Evolutionary conservation across 768 basidiomycete genomes (phyloP).

Genomic region (Holtermannia corniformis): DNA sequence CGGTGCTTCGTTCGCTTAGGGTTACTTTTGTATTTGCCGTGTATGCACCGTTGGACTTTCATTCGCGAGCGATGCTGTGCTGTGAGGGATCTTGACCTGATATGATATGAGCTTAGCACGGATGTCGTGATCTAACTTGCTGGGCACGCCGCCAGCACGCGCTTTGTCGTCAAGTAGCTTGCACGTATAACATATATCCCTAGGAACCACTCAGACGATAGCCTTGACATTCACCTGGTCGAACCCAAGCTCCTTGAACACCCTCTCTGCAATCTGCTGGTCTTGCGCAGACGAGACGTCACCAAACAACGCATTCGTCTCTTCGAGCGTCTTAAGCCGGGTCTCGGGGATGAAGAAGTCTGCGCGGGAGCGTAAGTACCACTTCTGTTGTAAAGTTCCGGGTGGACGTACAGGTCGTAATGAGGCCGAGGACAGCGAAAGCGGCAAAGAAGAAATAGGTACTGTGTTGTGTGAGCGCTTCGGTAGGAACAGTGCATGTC

Average conservation of each 20-base stretch:
- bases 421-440: slow-evolving; percentile 5
- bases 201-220: neutral
- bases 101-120: no score
- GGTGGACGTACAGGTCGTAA: slow-evolving; percentile 5
- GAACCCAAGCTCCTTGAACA: neutral
- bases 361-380: no score
- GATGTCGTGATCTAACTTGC: no score
- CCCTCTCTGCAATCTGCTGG: neutral
- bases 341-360: slow-evolving; percentile 9
- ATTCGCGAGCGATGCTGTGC: no score
- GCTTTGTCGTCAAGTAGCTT: no score
- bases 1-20: neutral
- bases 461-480: neutral
- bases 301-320: slow-evolving; percentile 5
- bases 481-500: neutral
- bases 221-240: neutral
- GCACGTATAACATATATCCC: neutral
- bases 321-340: slow-evolving; percentile 5
- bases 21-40: no score
- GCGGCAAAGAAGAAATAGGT: slow-evolving; percentile 11
- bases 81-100: no score
- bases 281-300: neutral
- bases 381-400: no score
- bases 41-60: no score
- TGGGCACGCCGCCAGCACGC: no score